Evolutionary conservation across 768 basidiomycete genomes (phyloP).

Genomic region (Lactarius hengduanensis): DNA sequence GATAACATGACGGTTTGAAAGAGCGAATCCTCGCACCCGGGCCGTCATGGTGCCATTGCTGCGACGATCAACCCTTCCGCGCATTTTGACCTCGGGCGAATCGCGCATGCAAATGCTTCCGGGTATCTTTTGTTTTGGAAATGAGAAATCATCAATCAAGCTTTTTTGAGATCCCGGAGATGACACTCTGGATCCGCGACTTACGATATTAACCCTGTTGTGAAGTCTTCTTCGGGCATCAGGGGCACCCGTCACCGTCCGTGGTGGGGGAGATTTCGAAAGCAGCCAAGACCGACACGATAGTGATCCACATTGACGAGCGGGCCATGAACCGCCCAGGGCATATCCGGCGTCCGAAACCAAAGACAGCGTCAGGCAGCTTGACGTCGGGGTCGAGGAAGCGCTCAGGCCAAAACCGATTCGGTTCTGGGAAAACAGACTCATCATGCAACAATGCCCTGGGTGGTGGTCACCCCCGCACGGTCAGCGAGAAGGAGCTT

Average conservation of each 20-base stretch:
- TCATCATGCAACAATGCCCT: conserved; percentile 26
- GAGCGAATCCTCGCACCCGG: too few relatives aligned
- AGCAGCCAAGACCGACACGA: conserved; percentile 18
- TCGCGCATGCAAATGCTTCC: conserved; percentile 30
- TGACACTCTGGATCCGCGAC: not conserved
- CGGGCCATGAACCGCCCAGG: conserved; percentile 25
- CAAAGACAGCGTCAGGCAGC: conserved; percentile 11
- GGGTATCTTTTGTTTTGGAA: conserved; percentile 21
- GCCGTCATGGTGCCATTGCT: not conserved
- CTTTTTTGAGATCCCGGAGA: not conserved
- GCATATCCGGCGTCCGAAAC: conserved; percentile 24
- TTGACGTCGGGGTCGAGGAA: conserved; percentile 18
- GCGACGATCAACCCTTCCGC: conserved; percentile 24
- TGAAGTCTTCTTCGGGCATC: conserved; percentile 13
- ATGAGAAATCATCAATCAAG: not conserved
- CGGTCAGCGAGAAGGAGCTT: not conserved
- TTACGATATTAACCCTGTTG: conserved; percentile 20
- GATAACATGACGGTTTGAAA: too few relatives aligned
- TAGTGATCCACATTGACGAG: conserved; percentile 22
- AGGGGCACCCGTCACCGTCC: not conserved
- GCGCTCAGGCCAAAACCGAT: conserved; percentile 21
- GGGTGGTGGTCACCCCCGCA: not conserved
- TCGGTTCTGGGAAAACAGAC: conserved; percentile 18
- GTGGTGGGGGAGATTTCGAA: conserved; percentile 18
- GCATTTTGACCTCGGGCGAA: conserved; percentile 27